Evolutionary conservation across 1,284 basidiomycete genomes (phyloP).

Genomic region (Ganoderma multipileum): DNA sequence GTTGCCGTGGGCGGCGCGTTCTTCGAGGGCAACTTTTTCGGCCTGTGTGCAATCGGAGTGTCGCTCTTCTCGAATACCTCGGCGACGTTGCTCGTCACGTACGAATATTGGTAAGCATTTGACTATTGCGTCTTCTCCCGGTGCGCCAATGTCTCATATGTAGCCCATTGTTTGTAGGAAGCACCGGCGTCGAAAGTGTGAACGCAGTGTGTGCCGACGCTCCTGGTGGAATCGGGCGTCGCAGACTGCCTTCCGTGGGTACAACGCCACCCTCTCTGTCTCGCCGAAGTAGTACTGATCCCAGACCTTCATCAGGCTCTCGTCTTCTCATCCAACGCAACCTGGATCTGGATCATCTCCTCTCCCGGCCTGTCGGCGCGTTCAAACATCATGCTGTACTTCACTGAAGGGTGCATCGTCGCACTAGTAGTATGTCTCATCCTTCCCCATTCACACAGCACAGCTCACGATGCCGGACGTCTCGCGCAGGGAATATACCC

Average conservation of each 20-base stretch:
- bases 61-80: not conserved
- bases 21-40: not conserved
- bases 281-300: not conserved
- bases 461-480: no score
- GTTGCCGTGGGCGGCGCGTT: not conserved
- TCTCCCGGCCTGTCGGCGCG: not conserved
- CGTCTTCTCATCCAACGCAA: constrained; percentile 20
- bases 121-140: no score
- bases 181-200: not conserved
- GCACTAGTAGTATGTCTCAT: not conserved
- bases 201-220: not conserved
- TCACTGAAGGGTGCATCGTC: constrained; percentile 1
- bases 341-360: not conserved
- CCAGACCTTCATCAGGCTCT: no score
- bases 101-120: not conserved
- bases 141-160: no score
- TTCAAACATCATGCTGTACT: not conserved
- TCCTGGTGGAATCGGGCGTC: not conserved
- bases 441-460: no score
- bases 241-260: not conserved
- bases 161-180: no score
- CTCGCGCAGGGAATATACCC: no score
- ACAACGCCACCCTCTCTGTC: no score
- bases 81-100: not conserved
- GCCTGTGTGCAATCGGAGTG: not conserved